These are phyloP conservation scores for Aureobasidium sp. DNA, from an alignment of 2,329 filamentous ascomycete genomes.

Conservation along the genomic window DNA sequence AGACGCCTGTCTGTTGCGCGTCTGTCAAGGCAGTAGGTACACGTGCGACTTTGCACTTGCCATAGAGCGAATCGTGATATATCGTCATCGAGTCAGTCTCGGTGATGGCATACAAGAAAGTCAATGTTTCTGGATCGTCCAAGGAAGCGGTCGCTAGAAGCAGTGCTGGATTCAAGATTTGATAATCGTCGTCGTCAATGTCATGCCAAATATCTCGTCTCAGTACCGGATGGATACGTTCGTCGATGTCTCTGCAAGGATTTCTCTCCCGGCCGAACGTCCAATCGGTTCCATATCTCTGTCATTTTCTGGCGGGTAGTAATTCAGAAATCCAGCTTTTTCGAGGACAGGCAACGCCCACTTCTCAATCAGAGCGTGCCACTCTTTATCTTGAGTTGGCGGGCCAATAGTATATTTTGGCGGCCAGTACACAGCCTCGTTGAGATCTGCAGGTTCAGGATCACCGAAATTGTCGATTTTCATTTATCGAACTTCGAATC, in stretches of 20 bases:
- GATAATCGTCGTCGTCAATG: neutral
- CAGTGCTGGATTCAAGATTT: neutral
- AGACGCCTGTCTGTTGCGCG: neutral
- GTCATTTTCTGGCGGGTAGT: neutral
- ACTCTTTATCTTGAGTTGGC: neutral
- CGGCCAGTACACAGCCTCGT: neutral
- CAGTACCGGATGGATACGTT: neutral
- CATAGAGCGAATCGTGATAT: neutral
- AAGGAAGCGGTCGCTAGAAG: neutral
- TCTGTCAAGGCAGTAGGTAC: neutral
- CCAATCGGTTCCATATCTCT: neutral
- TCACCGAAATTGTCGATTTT: no score
- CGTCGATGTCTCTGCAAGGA: neutral
- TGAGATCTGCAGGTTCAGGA: neutral
- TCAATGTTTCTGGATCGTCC: neutral
- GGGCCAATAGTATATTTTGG: neutral
- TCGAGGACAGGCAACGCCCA: neutral
- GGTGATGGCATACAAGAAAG: neutral
- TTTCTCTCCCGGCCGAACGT: neutral
- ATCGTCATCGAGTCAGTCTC: neutral
- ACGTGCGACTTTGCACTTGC: neutral
- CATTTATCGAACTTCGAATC: neutral
- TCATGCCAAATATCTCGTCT: neutral
- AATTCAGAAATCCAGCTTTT: neutral
- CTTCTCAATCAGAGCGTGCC: neutral